Evolutionary conservation across 2,329 filamentous ascomycete genomes (phyloP).

Genomic region (Xylogone sp.): DNA sequence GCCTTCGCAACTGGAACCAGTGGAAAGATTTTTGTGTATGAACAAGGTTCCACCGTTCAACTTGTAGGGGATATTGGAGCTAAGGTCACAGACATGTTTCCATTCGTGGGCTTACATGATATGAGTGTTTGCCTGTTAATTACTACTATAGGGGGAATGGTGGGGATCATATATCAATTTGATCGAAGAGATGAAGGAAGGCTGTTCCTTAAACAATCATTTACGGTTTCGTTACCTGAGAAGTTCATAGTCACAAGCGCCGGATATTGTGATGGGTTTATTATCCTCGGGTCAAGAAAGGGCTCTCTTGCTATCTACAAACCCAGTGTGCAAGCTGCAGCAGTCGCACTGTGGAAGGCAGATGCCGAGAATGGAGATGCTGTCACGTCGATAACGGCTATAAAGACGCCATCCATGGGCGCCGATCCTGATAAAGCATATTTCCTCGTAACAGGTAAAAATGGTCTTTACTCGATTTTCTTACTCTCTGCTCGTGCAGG

Average conservation of each 20-base stretch:
- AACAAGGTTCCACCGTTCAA: background rate
- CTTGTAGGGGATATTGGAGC: constrained; percentile 15
- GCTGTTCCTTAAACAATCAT: background rate
- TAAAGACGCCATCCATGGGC: constrained; percentile 29
- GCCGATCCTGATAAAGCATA: constrained; percentile 29
- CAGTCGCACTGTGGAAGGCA: constrained; percentile 14
- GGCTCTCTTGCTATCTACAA: constrained; percentile 49
- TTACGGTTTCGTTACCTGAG: constrained; percentile 28
- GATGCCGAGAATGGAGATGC: constrained; percentile 46
- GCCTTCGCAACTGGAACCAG: constrained; percentile 42
- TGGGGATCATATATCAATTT: constrained; percentile 27
- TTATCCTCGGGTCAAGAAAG: constrained; percentile 52
- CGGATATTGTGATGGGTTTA: constrained; percentile 34
- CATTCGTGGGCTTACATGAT: constrained; percentile 7
- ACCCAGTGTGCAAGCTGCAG: constrained; percentile 31
- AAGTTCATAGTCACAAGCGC: constrained; percentile 48
- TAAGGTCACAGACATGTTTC: constrained; percentile 30
- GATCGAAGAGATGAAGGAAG: constrained; percentile 8
- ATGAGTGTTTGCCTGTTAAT: constrained; percentile 15
- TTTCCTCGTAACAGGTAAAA: constrained; percentile 70
- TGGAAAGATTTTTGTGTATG: constrained; percentile 31
- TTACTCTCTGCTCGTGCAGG: background rate
- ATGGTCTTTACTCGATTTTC: constrained; percentile 70
- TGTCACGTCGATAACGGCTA: constrained; percentile 61
- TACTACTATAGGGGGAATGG: constrained; percentile 29